Evolutionary conservation across 2,329 filamentous ascomycete genomes (phyloP), one percentile per base, ranked within the genome.

Genomic region (Cladosporium cucumerinum): DNA sequence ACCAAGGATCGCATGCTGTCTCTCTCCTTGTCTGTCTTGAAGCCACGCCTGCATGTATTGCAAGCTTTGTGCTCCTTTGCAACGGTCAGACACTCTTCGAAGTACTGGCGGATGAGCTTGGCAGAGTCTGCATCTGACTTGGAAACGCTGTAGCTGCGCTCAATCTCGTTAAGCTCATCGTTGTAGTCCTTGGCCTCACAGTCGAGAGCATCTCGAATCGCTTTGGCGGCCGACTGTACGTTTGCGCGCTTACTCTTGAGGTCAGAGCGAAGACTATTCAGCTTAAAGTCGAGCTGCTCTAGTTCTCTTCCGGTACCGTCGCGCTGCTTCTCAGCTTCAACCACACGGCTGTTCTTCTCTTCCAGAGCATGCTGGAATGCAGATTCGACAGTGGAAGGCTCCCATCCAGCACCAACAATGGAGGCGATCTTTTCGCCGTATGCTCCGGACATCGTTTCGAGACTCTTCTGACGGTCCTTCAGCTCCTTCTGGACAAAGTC

Each of bases 401-500:
- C 81, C 93, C 93, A 97, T 0, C 84, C 81, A 7, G 75, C 68
- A 28, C 88, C 87, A 34, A 98, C 71, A 12, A 91, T 76, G 6
- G 82, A 80, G 14, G 85, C 82, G 25, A 99, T 82, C 69, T 90
- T 90, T 36, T 88, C 82, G 59, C 84, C 85, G 81, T 96, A 92
- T 0, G 92, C 92, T 57, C 82, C 87, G 67, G 82, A 86, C 80
- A 97, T 86, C 0, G 91, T 95, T 10, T 93, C 85, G 2, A 98
- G 81, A 67, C 90, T 90, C 36, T 86, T 85, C 75, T 90, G 86
- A 63, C 89, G 86, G 69, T 92, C 89, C 68, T 86, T 86, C 30
- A 92, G 78, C 72, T 97, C 91, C 70, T 93, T 93, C 72, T 90
- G 93, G 36, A 93, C 84, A 70, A 91, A 88, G 65, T 96, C 91